Evolutionary conservation across 2,329 filamentous ascomycete genomes (phyloP).

Genomic region (Ceratocystis colombiana): DNA sequence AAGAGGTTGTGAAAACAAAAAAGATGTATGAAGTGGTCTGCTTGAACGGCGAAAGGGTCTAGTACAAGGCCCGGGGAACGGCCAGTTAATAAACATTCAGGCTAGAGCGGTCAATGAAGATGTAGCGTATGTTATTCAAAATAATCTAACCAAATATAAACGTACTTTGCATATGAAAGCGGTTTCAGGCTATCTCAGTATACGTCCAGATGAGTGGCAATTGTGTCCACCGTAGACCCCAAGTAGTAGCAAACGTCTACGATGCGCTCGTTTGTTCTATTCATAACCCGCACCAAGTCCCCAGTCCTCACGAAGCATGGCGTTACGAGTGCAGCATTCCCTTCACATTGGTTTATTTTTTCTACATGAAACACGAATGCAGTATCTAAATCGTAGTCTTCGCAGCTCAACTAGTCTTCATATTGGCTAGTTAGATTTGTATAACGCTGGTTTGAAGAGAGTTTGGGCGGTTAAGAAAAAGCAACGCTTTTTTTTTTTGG

Average conservation of each 20-base stretch:
- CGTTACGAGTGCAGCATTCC: not conserved
- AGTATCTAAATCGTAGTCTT: constrained; percentile 16
- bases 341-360: not conserved
- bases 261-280: not conserved
- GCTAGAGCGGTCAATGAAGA: not conserved
- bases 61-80: not conserved
- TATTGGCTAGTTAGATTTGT: constrained; percentile 13
- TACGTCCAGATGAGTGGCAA: not conserved
- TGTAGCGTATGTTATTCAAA: not conserved
- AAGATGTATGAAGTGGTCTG: not conserved
- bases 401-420: constrained; percentile 9
- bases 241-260: not conserved
- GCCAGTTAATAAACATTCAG: constrained; percentile 11
- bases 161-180: constrained; percentile 6
- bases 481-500: constrained; percentile 13
- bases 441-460: constrained; percentile 16
- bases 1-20: not conserved
- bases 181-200: constrained; percentile 6
- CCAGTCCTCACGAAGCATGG: not conserved
- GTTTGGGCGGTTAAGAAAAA: constrained; percentile 16
- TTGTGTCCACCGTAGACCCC: not conserved
- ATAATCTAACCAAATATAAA: not conserved
- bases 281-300: not conserved
- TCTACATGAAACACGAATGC: constrained; percentile 14
- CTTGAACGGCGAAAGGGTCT: not conserved